Percentiles rank a stretch among this genome's conserved stretches.
These are phyloP conservation scores for Nicotiana knightiana DNA, from an alignment of 257 asterid genomes.

Conservation along the genomic window DNA sequence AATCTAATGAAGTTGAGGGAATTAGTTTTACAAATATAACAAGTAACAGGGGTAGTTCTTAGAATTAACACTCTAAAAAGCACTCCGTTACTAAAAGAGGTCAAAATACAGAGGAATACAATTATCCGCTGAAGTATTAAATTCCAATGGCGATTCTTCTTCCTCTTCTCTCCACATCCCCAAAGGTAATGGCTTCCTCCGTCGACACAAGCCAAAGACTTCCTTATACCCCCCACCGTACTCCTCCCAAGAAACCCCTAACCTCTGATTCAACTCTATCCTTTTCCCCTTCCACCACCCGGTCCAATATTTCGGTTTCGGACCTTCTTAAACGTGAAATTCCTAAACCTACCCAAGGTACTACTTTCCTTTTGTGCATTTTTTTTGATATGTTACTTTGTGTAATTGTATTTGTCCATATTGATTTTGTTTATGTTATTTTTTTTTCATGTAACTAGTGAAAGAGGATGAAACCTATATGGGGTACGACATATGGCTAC, in stretches of 20 bases:
- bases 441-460: conserved; percentile 24
- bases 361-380: background rate
- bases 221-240: conserved; percentile 77
- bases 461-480: conserved; percentile 46
- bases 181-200: conserved; percentile 46
- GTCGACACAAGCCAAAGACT: conserved; percentile 65
- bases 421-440: background rate
- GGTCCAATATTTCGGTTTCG: conserved; percentile 40
- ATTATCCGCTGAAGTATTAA: background rate
- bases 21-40: background rate
- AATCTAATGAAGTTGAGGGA: background rate
- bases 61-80: background rate
- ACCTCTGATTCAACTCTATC: conserved; percentile 16
- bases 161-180: conserved; percentile 30
- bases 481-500: conserved; percentile 86
- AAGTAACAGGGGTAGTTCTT: background rate
- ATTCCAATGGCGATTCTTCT: conserved; percentile 42
- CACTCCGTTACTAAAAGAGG: background rate
- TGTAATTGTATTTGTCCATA: background rate
- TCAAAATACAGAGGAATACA: background rate
- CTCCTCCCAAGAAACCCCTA: conserved; percentile 46
- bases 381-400: background rate
- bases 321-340: conserved; percentile 67
- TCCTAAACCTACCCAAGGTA: conserved; percentile 29
- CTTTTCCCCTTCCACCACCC: conserved; percentile 20